phyloP scores from a whole-genome alignment of 805 yeast genomes.

The Candida insectorum region DNA sequence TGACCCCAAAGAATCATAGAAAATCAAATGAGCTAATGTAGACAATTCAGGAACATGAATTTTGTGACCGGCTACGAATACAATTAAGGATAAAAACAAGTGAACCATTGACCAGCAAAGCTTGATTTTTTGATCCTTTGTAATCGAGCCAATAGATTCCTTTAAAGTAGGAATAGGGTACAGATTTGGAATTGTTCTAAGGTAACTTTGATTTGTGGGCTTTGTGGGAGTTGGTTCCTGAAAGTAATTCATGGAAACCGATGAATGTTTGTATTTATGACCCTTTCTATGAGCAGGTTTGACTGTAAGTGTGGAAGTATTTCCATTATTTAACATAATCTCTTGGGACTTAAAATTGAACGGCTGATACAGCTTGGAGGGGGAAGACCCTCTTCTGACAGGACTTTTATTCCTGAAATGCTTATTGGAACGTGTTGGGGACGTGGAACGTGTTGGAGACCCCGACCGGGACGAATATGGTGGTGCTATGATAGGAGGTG shows the following conservation, averaged over 20 bases:
- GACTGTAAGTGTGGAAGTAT: slow-evolving; percentile 22
- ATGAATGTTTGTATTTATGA: slow-evolving; percentile 92
- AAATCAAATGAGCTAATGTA: slow-evolving; percentile 81
- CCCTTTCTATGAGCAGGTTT: slow-evolving; percentile 82
- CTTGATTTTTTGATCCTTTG: slow-evolving; percentile 53
- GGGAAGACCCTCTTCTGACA: slow-evolving; percentile 18
- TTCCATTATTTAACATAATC: slow-evolving; percentile 26
- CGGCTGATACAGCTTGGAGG: slow-evolving; percentile 38
- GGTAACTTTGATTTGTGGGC: slow-evolving; percentile 44
- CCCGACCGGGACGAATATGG: slow-evolving; percentile 16
- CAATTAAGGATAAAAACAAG: slow-evolving; percentile 46
- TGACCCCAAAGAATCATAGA: slow-evolving; percentile 83
- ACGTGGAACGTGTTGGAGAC: slow-evolving; percentile 25
- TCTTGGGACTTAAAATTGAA: slow-evolving; percentile 65
- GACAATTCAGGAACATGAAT: slow-evolving; percentile 59
- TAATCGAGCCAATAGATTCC: slow-evolving; percentile 63
- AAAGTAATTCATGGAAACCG: slow-evolving; percentile 92
- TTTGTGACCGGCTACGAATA: slow-evolving; percentile 59
- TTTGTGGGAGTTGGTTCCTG: slow-evolving; percentile 73
- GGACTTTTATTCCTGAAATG: slow-evolving; percentile 31
- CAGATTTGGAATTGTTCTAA: slow-evolving; percentile 53
- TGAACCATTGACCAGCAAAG: slow-evolving; percentile 61
- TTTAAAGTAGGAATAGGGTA: slow-evolving; percentile 68
- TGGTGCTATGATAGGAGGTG: slow-evolving; percentile 17
- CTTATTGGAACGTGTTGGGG: slow-evolving; percentile 26